Evolutionary conservation across 139 green algal genomes (phyloP).

Genomic region (Parachlorella kessleri): DNA sequence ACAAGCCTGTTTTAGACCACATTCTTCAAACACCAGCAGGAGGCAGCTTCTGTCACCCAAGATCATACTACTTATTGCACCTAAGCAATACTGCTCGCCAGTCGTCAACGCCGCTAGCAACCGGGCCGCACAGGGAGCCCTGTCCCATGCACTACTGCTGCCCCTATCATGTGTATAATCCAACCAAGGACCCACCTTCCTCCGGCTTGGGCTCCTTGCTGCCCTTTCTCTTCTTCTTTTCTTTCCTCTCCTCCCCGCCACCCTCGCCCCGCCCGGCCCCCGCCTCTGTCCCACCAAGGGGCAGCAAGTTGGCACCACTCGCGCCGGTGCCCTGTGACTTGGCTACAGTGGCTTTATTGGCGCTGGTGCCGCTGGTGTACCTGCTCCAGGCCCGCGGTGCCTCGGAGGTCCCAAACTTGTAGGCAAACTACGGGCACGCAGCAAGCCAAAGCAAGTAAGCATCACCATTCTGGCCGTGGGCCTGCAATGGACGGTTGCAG

Average conservation of each 20-base stretch:
- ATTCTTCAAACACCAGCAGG: neutral
- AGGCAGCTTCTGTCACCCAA: too few relatives aligned
- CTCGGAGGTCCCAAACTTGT: slow-evolving; percentile 54
- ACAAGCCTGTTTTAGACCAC: too few relatives aligned
- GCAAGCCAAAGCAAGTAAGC: too few relatives aligned
- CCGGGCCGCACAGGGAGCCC: too few relatives aligned
- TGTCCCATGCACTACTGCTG: too few relatives aligned
- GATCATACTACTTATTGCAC: too few relatives aligned
- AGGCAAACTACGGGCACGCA: slow-evolving; percentile 60
- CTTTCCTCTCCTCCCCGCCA: neutral
- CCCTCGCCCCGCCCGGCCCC: neutral
- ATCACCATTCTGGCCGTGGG: too few relatives aligned
- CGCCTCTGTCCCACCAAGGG: neutral
- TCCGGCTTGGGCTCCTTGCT: slow-evolving; percentile 20
- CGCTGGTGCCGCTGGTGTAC: slow-evolving; percentile 70
- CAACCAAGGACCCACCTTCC: slow-evolving; percentile 9
- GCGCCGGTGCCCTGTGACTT: slow-evolving; percentile 31
- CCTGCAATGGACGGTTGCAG: too few relatives aligned
- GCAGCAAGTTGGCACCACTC: slow-evolving; percentile 24
- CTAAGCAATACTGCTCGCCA: too few relatives aligned
- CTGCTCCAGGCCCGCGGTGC: slow-evolving; percentile 86
- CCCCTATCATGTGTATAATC: neutral
- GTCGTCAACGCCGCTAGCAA: too few relatives aligned
- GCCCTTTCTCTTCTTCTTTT: slow-evolving; percentile 31
- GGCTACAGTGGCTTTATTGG: too few relatives aligned